Conservation (phyloP, 129 eudicot genomes). For the Lactuca sativa region DNA sequence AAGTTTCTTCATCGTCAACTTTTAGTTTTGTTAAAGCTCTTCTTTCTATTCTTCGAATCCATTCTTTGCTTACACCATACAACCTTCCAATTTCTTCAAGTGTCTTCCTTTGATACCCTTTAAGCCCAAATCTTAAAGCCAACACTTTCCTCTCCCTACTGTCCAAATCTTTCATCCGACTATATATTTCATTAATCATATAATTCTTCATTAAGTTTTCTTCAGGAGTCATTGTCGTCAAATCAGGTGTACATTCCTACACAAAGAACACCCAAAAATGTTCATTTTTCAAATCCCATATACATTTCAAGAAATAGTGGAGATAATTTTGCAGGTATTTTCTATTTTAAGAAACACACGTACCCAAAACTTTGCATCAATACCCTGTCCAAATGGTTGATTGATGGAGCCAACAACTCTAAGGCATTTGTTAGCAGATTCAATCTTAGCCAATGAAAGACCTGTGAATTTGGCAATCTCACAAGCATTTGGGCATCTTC, state of each 20-base stretch:
- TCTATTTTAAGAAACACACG: conserved; percentile 38
- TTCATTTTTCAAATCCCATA: background rate
- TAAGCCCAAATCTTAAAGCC: conserved; percentile 62
- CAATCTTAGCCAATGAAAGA: conserved; percentile 63
- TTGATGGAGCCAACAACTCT: conserved; percentile 84
- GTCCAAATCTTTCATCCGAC: conserved; percentile 50
- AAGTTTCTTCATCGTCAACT: conserved; percentile 47
- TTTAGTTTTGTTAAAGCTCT: conserved; percentile 64
- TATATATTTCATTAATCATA: conserved; percentile 51
- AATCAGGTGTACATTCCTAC: conserved; percentile 77
- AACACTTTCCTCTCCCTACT: conserved; percentile 60
- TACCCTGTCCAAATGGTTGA: conserved; percentile 44
- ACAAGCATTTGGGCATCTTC: conserved; percentile 54
- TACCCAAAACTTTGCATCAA: conserved; percentile 56
- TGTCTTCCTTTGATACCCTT: conserved; percentile 54
- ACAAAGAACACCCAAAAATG: background rate
- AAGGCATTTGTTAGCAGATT: conserved; percentile 67
- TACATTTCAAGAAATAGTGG: background rate
- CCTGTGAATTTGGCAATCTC: conserved; percentile 81
- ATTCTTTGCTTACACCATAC: conserved; percentile 77
- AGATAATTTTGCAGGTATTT: background rate
- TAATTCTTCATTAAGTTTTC: conserved; percentile 52
- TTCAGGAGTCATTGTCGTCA: conserved; percentile 57
- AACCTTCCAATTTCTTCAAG: conserved; percentile 74
- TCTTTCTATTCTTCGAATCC: conserved; percentile 78